phyloP scores from a whole-genome alignment of 106 monocot species.

The Triglochin maritima region DNA sequence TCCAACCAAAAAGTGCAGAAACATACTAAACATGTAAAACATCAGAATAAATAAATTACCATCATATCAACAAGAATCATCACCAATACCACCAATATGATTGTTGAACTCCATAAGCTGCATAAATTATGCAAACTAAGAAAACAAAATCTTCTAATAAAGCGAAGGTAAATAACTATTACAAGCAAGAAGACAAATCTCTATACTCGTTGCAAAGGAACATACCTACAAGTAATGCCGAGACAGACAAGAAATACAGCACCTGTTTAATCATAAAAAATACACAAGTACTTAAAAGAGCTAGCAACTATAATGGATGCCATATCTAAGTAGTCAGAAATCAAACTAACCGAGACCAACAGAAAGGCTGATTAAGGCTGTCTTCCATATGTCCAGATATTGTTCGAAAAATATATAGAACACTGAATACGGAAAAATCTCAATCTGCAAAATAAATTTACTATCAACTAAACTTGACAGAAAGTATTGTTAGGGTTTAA shows the following conservation, averaged over 20 bases:
- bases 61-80: conserved; percentile 95
- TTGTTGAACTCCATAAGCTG: conserved; percentile 83
- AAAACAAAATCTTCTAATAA: not conserved
- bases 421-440: conserved; percentile 95
- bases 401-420: conserved; percentile 99
- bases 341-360: conserved; percentile 73
- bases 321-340: not conserved
- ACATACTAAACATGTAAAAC: no score
- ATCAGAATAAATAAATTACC: conserved; percentile 53
- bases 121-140: conserved; percentile 9
- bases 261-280: conserved; percentile 35
- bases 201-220: not conserved
- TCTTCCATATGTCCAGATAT: conserved; percentile 93
- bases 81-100: conserved; percentile 66
- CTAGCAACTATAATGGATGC: not conserved
- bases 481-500: no score
- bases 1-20: no score
- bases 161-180: no score
- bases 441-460: conserved; percentile 44
- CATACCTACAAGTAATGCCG: conserved; percentile 74
- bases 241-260: conserved; percentile 81
- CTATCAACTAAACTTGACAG: not conserved
- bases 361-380: conserved; percentile 57
- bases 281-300: not conserved
- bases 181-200: no score